Conservation (phyloP, 108 stramenopile genomes). For the Asterionellopsis glacialis region DNA sequence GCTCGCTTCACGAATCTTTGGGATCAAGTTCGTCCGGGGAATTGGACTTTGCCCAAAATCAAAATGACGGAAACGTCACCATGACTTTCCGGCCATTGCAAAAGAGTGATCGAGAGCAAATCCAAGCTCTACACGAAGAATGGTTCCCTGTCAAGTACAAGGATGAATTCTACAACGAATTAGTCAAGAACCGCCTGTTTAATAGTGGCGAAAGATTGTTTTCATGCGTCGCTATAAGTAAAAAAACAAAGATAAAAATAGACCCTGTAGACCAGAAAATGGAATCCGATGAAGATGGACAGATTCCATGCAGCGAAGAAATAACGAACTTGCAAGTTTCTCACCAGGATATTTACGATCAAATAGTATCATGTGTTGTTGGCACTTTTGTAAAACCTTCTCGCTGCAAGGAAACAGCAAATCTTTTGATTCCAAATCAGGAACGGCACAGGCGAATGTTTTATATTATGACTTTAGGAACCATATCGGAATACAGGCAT, state of each 20-base stretch:
- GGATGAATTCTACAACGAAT: constrained; percentile 58
- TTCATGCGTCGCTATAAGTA: constrained; percentile 16
- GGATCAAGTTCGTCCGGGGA: too few species aligned
- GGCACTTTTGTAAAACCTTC: constrained; percentile 26
- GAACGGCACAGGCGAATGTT: constrained; percentile 40
- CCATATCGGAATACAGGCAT: constrained; percentile 48
- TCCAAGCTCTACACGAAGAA: constrained; percentile 57
- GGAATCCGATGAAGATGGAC: not conserved
- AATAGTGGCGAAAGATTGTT: constrained; percentile 23
- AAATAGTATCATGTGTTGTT: constrained; percentile 46
- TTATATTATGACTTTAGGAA: constrained; percentile 87
- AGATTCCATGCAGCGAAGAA: not conserved
- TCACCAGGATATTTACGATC: constrained; percentile 2
- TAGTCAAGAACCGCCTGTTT: constrained; percentile 29
- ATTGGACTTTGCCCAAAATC: too few species aligned
- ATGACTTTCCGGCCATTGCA: constrained; percentile 46
- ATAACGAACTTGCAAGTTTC: not conserved
- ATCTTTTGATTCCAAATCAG: constrained; percentile 40
- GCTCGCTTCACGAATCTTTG: too few species aligned
- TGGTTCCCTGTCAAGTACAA: constrained; percentile 79
- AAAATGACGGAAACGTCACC: too few species aligned
- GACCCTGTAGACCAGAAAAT: not conserved
- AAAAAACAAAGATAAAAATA: not conserved
- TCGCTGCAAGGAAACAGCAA: constrained; percentile 20
- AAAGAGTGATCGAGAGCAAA: constrained; percentile 39